Evolutionary conservation across 108 stramenopile genomes (phyloP), one percentile per base, ranked within the genome.

Genomic region (Epithemia pelagica): DNA sequence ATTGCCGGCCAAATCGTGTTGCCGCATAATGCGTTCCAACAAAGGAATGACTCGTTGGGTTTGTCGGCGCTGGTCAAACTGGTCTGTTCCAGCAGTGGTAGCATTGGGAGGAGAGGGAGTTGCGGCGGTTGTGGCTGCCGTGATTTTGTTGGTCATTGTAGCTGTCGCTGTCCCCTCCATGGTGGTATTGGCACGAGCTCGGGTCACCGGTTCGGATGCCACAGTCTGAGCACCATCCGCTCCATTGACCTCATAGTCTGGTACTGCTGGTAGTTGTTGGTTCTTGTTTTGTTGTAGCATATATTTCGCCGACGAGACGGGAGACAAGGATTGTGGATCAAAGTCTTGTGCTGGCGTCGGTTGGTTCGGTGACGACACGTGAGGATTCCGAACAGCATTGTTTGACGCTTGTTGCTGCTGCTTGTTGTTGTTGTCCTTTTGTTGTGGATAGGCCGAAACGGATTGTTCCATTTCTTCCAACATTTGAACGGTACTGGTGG

Each of bases 1-100:
- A 2, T 58, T 57, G 15, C 73, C 73, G 32, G 66, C 66, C 31
- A 53, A 54, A 56, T 67, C 67, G 1, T 58, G 32, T 5, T 67
- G 22, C 29, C 53, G 60, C 30, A 74, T 27, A 20, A 74, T 67
- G 5, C 51, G 66, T 30, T 74, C 66, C n/a, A 74, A 55, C 26
- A 74, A n/a, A n/a, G 73, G 66, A 32, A 58, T n/a, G 5, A 58
- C 25, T 2, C 37, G 37, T 10, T 5, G 10, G 37, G 10, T 46
- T 46, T 46, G 37, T 46, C 15, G 37, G 37, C 53, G 64, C 32
- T 33, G 23, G 22, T 46, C n/a, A 1, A 26, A 2, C 32, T 52
- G 2, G 32, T 19, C 2, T 46, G 22, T 18, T 7, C 31, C 63
- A 2, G 18, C 20, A 2, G 31, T 23, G 56, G 15, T 26, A n/a